phyloP scores from a whole-genome alignment of 768 basidiomycete species.

The Wakefieldia striispora region DNA sequence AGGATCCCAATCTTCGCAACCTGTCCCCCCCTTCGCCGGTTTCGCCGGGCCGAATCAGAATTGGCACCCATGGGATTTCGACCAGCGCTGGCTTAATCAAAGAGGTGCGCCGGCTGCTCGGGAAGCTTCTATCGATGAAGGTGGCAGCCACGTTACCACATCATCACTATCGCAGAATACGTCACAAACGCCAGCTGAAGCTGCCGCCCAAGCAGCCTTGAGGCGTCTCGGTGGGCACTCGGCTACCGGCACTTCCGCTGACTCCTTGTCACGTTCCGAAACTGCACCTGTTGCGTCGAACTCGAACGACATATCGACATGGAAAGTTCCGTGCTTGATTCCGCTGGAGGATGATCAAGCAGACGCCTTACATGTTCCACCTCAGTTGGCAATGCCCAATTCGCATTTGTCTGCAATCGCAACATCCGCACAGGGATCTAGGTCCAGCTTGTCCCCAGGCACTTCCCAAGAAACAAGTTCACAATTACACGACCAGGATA shows the following conservation, averaged over 20 bases:
- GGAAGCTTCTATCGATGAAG: conserved; percentile 9
- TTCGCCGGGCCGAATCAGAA: conserved; percentile 61
- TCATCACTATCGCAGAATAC: conserved; percentile 7
- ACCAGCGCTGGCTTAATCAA: conserved; percentile 31
- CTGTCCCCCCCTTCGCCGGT: conserved; percentile 56
- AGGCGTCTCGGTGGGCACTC: conserved; percentile 39
- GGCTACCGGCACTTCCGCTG: conserved; percentile 6
- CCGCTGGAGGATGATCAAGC: conserved; percentile 18
- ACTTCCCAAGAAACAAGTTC: neutral
- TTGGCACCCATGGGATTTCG: conserved; percentile 65
- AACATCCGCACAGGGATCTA: neutral
- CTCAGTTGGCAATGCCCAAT: conserved; percentile 1
- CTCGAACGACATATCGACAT: conserved; percentile 12
- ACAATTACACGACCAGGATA: conserved; percentile 37
- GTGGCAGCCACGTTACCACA: neutral
- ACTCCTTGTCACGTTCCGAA: conserved; percentile 5
- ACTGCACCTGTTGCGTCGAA: conserved; percentile 3
- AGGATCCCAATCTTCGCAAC: conserved; percentile 31
- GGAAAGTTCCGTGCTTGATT: conserved; percentile 26
- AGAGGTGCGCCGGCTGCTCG: conserved; percentile 2
- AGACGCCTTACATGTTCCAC: neutral
- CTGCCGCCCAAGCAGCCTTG: conserved; percentile 68
- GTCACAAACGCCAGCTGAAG: conserved; percentile 41
- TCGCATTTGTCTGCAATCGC: conserved; percentile 10
- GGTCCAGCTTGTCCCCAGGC: neutral